phyloP scores from a whole-genome alignment of 129 eudicot genomes.

The Artemisia tridentata region DNA sequence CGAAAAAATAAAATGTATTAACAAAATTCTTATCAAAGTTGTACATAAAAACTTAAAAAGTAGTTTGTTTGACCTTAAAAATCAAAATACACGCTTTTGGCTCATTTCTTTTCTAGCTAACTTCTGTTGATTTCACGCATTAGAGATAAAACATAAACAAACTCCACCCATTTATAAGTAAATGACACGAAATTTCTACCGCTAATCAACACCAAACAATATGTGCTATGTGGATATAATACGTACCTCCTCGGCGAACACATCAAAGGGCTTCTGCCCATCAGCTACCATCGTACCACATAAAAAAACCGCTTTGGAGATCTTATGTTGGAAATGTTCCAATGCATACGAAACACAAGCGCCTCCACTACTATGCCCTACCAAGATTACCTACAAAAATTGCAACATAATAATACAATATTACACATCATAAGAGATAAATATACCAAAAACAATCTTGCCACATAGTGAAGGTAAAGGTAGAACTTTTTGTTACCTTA shows the following conservation, averaged over 20 bases:
- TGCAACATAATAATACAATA: background rate
- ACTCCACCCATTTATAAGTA: background rate
- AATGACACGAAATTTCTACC: background rate
- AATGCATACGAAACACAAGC: constrained; percentile 87
- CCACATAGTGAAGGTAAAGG: background rate
- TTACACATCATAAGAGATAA: too few species aligned
- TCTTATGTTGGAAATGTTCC: constrained; percentile 72
- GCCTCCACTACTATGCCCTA: constrained; percentile 95
- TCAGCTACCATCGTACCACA: constrained; percentile 88
- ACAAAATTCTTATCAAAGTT: too few species aligned
- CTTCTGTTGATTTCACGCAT: background rate
- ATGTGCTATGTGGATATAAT: background rate
- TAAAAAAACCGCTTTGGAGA: constrained; percentile 77
- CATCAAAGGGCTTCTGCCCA: constrained; percentile 92
- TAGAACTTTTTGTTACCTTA: constrained; percentile 41
- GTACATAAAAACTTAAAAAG: too few species aligned
- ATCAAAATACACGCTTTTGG: background rate
- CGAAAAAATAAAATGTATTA: too few species aligned
- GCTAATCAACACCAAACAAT: background rate
- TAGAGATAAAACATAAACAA: background rate
- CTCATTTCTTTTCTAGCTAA: too few species aligned
- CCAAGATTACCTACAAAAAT: constrained; percentile 73
- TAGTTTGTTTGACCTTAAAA: too few species aligned
- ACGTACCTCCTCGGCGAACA: constrained; percentile 74
- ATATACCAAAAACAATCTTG: constrained; percentile 9